phyloP scores from a whole-genome alignment of 768 basidiomycete species.

The Mycena crocata region DNA sequence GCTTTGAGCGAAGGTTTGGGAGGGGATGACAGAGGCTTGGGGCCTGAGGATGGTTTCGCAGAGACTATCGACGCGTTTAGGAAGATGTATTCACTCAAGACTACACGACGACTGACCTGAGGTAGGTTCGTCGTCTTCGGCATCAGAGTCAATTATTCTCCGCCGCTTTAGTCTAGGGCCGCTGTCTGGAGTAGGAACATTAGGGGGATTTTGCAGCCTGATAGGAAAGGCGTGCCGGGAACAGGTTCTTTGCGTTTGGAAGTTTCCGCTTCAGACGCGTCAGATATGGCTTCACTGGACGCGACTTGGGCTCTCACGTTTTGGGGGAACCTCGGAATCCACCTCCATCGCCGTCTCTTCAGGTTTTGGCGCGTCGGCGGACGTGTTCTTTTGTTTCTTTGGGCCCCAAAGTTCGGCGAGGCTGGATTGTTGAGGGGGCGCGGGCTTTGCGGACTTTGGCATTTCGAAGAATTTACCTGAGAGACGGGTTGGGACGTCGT shows the following conservation, averaged over 20 bases:
- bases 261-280: constrained; percentile 46
- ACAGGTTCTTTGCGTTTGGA: constrained; percentile 53
- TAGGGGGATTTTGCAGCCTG: background rate
- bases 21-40: constrained; percentile 17
- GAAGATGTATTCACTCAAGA: background rate
- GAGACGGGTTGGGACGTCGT: background rate
- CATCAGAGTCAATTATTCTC: constrained; percentile 65
- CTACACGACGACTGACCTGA: constrained; percentile 18
- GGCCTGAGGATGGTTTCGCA: constrained; percentile 14
- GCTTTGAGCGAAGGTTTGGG: constrained; percentile 20
- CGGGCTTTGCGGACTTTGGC: constrained; percentile 72
- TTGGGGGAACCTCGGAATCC: constrained; percentile 37
- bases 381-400: constrained; percentile 51
- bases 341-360: constrained; percentile 46
- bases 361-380: constrained; percentile 38
- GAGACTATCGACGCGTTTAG: background rate
- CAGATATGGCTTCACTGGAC: constrained; percentile 2
- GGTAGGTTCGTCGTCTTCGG: constrained; percentile 52
- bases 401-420: constrained; percentile 80
- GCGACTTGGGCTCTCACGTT: constrained; percentile 37
- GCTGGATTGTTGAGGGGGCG: constrained; percentile 83
- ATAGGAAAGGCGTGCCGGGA: constrained; percentile 28
- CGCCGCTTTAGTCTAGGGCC: constrained; percentile 59
- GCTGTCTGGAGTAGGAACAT: constrained; percentile 38
- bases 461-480: constrained; percentile 83